Base-by-base conservation (phyloP, 352 stramenopile species). In the Peronospora farinosa region DNA sequence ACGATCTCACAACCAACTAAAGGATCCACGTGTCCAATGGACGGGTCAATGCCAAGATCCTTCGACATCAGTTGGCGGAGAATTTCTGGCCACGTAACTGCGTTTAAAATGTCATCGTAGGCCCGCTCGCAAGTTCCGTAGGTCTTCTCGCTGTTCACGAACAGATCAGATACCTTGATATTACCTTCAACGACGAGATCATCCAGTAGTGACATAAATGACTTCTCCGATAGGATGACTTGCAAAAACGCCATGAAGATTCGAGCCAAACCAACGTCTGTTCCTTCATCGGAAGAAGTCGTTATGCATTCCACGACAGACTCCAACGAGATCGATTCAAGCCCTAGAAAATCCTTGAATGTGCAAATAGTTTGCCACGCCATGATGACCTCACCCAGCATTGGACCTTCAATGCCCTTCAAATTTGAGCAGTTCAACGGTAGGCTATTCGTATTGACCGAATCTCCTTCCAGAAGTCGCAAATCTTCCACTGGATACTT, bases 1-100 rank as follows among this genome's bases (percentile, higher is more conserved):
- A 89, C 82, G 44, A 89, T 82, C 51, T 92, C 78, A 44, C 82
- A 90, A 2, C 78, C 78, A 10, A 92, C 70, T 7, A 92, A 65
- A 8, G 81, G 71, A 40, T 89, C 81, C 6, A 81, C 74, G 31
- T 72, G 78, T 8, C 79, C 79, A 39, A 91, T 86, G 0, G 74
- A 81, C 7, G 79, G 60, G 39, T 91, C 79, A 6, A 88, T 83
- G 7, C 69, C 76, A 7, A 91, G 57, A 55, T 88, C 77, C 45
- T 91, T 88, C 3, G 79, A 76, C 77, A 92, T 88, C 5, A 90
- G 53, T 40, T 90, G 77, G 3, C 82, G 77, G 23, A 92, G 66
- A 56, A 90, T 87, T 33, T 92, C 82, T 54, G 86, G 82, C 82
- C 82, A 92, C 3, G 78, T 90, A n/a, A 90, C 63, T 16, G 72